Percentiles rank a stretch among this genome's conserved stretches.
Conservation (phyloP, 352 stramenopile genomes). For the Paralagenidium karlingii region DNA sequence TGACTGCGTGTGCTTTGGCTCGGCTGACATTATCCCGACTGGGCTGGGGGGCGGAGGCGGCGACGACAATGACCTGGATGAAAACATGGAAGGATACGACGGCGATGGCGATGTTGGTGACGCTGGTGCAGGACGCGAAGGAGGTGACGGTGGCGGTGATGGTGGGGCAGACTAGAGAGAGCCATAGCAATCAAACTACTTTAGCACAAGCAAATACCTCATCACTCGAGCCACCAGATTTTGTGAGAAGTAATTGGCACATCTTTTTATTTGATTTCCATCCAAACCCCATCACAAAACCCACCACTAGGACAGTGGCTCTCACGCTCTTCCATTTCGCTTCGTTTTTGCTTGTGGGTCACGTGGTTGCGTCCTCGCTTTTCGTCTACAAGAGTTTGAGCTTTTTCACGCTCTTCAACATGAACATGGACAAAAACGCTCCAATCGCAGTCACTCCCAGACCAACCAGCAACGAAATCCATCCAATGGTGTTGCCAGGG, state of each 20-base stretch:
- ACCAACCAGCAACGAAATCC: conserved; percentile 44
- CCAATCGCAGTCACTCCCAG: conserved; percentile 26
- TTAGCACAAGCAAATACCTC: conserved; percentile 1
- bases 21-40: conserved; percentile 48
- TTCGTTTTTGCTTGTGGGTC: too few species aligned
- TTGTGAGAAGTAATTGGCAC: too few species aligned
- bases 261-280: too few species aligned
- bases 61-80: conserved; percentile 9
- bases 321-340: too few species aligned
- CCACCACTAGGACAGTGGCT: too few species aligned
- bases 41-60: conserved; percentile 7
- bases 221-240: neutral
- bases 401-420: conserved; percentile 60
- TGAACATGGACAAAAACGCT: conserved; percentile 21
- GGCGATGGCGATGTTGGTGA: conserved; percentile 12
- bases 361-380: too few species aligned
- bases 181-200: too few species aligned
- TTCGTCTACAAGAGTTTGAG: conserved; percentile 82
- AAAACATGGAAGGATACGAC: conserved; percentile 11
- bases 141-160: conserved; percentile 10
- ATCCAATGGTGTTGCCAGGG: conserved; percentile 54
- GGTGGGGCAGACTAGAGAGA: too few species aligned
- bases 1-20: conserved; percentile 58
- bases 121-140: too few species aligned
- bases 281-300: too few species aligned